Conservation (phyloP, 352 stramenopile species). For the Achlya hypogyna region DNA sequence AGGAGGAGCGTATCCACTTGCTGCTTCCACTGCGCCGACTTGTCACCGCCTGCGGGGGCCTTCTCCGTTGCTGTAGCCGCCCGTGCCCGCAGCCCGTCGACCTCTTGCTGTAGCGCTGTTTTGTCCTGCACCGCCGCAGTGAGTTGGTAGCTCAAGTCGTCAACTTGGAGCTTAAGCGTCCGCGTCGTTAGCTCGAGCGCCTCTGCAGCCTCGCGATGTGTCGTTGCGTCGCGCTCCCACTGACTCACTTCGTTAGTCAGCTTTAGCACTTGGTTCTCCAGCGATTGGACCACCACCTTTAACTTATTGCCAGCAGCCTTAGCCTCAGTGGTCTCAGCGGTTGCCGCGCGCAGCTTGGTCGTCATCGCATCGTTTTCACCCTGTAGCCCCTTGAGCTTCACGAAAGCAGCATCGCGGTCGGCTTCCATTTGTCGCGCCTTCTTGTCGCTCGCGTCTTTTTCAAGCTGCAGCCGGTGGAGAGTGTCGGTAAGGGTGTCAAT, state of each 20-base stretch:
- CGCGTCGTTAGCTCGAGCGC: not conserved
- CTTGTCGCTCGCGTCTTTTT: slow-evolving; percentile 22
- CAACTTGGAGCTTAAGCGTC: not conserved
- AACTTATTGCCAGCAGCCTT: slow-evolving; percentile 29
- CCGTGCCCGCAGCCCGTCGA: not conserved
- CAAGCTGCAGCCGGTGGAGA: slow-evolving; percentile 28
- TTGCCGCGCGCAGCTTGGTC: slow-evolving; percentile 25
- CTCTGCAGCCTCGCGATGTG: not conserved
- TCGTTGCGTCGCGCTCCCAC: not conserved
- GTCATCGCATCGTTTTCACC: slow-evolving; percentile 27
- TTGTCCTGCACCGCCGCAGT: not conserved
- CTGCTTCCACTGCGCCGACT: not conserved
- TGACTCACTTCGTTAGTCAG: not conserved
- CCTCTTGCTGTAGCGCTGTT: not conserved
- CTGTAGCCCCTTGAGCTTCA: slow-evolving; percentile 27
- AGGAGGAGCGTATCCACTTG: not conserved
- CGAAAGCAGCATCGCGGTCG: slow-evolving; percentile 26
- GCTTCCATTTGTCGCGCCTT: slow-evolving; percentile 30
- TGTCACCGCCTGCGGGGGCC: not conserved
- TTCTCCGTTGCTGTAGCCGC: not conserved
- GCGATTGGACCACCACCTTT: slow-evolving; percentile 24
- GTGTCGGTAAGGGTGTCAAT: slow-evolving; percentile 26
- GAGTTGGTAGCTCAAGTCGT: slow-evolving; percentile 3
- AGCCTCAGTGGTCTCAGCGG: slow-evolving; percentile 26
- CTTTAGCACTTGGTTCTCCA: not conserved